Conservation (phyloP, 1,139 yeast species). For the Pichia sp. region DNA sequence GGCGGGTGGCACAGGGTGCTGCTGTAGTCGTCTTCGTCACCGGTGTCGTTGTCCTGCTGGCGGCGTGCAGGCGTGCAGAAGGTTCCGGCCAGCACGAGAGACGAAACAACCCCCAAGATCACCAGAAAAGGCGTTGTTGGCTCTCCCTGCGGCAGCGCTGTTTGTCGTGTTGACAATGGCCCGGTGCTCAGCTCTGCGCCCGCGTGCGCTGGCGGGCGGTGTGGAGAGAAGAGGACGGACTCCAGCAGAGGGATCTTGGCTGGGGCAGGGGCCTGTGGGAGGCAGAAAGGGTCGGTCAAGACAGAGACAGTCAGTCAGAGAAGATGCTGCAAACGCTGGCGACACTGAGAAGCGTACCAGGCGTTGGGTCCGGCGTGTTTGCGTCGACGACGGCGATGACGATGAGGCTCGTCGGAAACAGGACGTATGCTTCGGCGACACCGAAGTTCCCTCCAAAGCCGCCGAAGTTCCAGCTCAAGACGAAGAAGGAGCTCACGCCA, state of each 20-base stretch:
- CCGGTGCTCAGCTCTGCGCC: not conserved
- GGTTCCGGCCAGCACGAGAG: not conserved
- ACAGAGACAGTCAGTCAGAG: not conserved
- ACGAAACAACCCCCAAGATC: conserved; percentile 5
- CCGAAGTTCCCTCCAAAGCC: conserved; percentile 17
- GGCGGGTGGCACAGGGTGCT: not conserved
- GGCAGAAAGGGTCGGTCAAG: too few species aligned
- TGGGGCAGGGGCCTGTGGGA: not conserved
- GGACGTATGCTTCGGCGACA: not conserved
- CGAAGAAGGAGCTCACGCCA: conserved; percentile 28
- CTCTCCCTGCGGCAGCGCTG: not conserved
- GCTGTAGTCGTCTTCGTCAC: not conserved
- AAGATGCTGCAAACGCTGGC: not conserved
- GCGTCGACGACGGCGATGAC: not conserved
- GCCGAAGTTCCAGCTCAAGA: conserved; percentile 26
- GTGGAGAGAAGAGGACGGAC: not conserved
- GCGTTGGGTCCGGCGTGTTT: not conserved
- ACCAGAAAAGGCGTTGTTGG: conserved; percentile 5
- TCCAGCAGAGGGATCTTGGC: not conserved
- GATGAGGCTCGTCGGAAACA: not conserved
- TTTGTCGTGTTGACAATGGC: not conserved
- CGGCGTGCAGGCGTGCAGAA: not conserved
- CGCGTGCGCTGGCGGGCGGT: not conserved
- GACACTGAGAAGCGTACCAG: not conserved
- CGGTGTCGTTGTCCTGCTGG: not conserved